Evolutionary conservation across 352 stramenopile genomes (phyloP).

Genomic region (Phytopythium montanum): DNA sequence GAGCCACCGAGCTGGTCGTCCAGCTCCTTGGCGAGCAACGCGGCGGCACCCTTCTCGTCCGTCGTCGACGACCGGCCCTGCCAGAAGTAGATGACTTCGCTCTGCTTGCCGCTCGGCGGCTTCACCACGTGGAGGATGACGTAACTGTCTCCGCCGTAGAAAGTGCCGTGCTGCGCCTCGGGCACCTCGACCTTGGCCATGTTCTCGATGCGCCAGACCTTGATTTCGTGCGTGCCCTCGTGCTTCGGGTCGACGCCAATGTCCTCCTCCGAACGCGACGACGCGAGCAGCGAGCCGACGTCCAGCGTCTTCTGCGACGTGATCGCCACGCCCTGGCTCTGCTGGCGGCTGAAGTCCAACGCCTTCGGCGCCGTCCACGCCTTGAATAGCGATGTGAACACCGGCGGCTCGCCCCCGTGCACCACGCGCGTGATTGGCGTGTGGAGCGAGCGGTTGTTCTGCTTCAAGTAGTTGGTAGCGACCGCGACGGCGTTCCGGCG

Average conservation of each 20-base stretch:
- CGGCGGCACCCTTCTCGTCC: conserved; percentile 86
- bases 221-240: conserved; percentile 73
- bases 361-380: conserved; percentile 67
- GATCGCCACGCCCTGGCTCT: conserved; percentile 36
- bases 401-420: conserved; percentile 73
- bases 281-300: conserved; percentile 52
- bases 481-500: conserved; percentile 85
- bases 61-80: conserved; percentile 80
- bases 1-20: conserved; percentile 83
- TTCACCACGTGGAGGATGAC: conserved; percentile 89
- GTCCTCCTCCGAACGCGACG: conserved; percentile 56
- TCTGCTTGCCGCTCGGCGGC: conserved; percentile 54
- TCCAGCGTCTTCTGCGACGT: conserved; percentile 50
- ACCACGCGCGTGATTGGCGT: conserved; percentile 85
- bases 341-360: conserved; percentile 62
- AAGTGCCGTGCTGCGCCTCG: conserved; percentile 84
- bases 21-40: conserved; percentile 63
- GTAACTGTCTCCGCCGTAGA: conserved; percentile 96
- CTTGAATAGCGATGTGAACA: conserved; percentile 87
- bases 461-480: conserved; percentile 82
- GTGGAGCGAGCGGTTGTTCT: conserved; percentile 42
- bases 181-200: conserved; percentile 85
- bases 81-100: conserved; percentile 92
- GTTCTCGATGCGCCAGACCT: conserved; percentile 91
- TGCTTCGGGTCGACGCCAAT: conserved; percentile 63